Evolutionary conservation across 345 rosid species (phyloP).

Genomic region (Kernera saxatilis): DNA sequence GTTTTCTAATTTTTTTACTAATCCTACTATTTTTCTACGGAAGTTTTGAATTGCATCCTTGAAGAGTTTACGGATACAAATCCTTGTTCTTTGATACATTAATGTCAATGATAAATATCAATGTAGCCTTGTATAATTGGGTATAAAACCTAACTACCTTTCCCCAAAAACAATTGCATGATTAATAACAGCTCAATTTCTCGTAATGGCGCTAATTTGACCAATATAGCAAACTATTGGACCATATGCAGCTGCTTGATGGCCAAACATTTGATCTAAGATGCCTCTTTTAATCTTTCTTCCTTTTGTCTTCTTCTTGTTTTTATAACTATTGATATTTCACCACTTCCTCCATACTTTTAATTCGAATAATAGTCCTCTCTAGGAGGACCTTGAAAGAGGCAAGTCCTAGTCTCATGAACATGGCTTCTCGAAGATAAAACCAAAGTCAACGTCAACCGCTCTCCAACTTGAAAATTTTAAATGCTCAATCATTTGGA

Average conservation of each 20-base stretch:
- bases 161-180: slow-evolving; percentile 4
- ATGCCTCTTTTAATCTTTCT: neutral
- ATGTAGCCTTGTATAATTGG: no score
- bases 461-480: neutral
- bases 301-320: slow-evolving; percentile 4
- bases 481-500: slow-evolving; percentile 21
- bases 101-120: slow-evolving; percentile 4
- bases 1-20: no score
- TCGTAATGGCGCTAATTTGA: neutral
- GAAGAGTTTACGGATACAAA: neutral
- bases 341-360: slow-evolving; percentile 3
- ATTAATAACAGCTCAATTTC: slow-evolving; percentile 4
- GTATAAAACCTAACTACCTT: neutral
- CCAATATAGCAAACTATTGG: slow-evolving; percentile 6
- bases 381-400: slow-evolving; percentile 11
- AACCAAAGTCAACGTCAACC: slow-evolving; percentile 28
- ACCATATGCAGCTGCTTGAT: slow-evolving; percentile 12
- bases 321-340: neutral
- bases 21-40: neutral
- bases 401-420: slow-evolving; percentile 4
- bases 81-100: neutral
- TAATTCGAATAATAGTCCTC: neutral
- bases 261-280: neutral
- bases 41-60: no score
- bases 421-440: slow-evolving; percentile 21